Conservation (phyloP, 805 yeast species). For the Myxozyma lipomycoides region DNA sequence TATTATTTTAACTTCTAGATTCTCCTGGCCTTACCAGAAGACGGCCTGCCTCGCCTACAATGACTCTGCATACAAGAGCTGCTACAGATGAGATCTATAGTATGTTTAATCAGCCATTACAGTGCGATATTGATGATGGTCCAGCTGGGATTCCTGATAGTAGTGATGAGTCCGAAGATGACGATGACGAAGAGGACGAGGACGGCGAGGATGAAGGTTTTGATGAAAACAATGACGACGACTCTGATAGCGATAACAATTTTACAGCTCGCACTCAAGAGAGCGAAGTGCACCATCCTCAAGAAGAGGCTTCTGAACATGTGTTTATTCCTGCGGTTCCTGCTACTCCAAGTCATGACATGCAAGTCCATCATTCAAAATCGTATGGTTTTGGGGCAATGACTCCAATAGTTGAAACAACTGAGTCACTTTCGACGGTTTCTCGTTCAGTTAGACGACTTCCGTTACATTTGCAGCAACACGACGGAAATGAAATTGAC, state of each 20-base stretch:
- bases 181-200: slow-evolving; percentile 28
- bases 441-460: slow-evolving; percentile 2
- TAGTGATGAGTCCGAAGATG: slow-evolving; percentile 29
- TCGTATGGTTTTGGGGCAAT: slow-evolving; percentile 27
- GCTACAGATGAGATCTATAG: slow-evolving; percentile 69
- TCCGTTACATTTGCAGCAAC: not conserved
- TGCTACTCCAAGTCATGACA: slow-evolving; percentile 23
- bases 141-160: slow-evolving; percentile 10
- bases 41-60: slow-evolving; percentile 63
- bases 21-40: slow-evolving; percentile 29
- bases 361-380: slow-evolving; percentile 7
- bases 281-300: not conserved
- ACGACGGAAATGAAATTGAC: slow-evolving; percentile 1
- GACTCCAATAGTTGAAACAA: slow-evolving; percentile 36
- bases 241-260: slow-evolving; percentile 4
- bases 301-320: slow-evolving; percentile 2
- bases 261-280: not conserved
- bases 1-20: slow-evolving; percentile 9
- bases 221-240: slow-evolving; percentile 22
- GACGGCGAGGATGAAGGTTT: slow-evolving; percentile 20
- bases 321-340: slow-evolving; percentile 6
- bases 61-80: slow-evolving; percentile 69
- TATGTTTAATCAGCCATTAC: slow-evolving; percentile 64
- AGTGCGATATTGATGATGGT: slow-evolving; percentile 26
- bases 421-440: slow-evolving; percentile 28